These are phyloP conservation scores for Fusarium sp. DNA, from an alignment of 2,329 filamentous ascomycete species.

Conservation along the genomic window DNA sequence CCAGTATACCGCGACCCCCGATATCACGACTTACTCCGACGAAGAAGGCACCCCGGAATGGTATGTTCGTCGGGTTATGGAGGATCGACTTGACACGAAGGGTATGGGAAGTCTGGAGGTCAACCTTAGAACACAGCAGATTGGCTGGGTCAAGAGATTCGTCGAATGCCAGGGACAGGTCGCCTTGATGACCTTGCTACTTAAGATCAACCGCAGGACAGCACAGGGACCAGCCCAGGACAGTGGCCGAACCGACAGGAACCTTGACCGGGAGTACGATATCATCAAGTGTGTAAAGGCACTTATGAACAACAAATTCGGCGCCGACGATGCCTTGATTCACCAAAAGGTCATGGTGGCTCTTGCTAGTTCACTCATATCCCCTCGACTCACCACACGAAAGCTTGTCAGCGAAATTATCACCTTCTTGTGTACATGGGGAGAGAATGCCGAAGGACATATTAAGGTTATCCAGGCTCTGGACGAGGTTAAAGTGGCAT, in stretches of 20 bases:
- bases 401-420: conserved; percentile 96
- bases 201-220: conserved; percentile 92
- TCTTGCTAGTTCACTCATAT: conserved; percentile 86
- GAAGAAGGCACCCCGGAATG: conserved; percentile 97
- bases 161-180: conserved; percentile 98
- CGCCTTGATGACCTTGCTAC: conserved; percentile 90
- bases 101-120: conserved; percentile 93
- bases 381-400: conserved; percentile 87
- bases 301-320: conserved; percentile 99
- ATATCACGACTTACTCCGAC: conserved; percentile 82
- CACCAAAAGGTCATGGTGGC: conserved; percentile 93
- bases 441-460: conserved; percentile 83
- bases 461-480: conserved; percentile 93
- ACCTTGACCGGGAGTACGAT: conserved; percentile 92
- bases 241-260: conserved; percentile 74
- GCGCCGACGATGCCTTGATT: conserved; percentile 91
- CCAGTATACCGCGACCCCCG: conserved; percentile 75
- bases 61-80: conserved; percentile 97
- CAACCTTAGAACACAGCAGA: conserved; percentile 94
- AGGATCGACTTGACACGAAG: conserved; percentile 92
- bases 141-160: conserved; percentile 96
- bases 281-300: conserved; percentile 98
- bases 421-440: conserved; percentile 97
- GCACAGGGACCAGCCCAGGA: conserved; percentile 76
- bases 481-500: conserved; percentile 88